These are phyloP conservation scores for Seminavis robusta DNA, from an alignment of 108 stramenopile species.

Conservation along the genomic window DNA sequence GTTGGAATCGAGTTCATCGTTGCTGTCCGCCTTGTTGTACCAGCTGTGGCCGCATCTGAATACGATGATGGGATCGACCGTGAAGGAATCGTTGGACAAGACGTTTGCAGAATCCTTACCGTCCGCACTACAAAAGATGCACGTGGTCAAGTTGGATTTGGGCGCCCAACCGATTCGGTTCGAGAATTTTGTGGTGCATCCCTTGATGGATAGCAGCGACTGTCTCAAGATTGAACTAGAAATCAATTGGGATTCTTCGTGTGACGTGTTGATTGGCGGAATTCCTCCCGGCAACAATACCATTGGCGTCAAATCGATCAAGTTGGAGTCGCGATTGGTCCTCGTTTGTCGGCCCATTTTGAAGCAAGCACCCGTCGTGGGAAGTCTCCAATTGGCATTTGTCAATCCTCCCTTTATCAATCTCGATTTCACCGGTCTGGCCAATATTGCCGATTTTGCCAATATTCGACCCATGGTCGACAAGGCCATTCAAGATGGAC, in stretches of 20 bases:
- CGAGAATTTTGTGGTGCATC: constrained; percentile 57
- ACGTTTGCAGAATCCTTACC: constrained; percentile 46
- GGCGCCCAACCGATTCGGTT: constrained; percentile 52
- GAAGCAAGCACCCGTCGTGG: constrained; percentile 41
- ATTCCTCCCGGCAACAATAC: too few species aligned
- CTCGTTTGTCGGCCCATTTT: constrained; percentile 45
- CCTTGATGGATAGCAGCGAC: constrained; percentile 18
- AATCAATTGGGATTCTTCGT: constrained; percentile 50
- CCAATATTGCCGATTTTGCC: constrained; percentile 42
- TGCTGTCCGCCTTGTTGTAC: constrained; percentile 27
- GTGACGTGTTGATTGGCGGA: constrained; percentile 48
- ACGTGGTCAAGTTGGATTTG: constrained; percentile 65
- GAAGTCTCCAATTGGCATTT: constrained; percentile 59
- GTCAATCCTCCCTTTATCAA: constrained; percentile 56
- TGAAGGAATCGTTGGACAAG: constrained; percentile 50
- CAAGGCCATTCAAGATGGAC: constrained; percentile 20
- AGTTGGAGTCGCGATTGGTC: constrained; percentile 50
- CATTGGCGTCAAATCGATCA: constrained; percentile 54
- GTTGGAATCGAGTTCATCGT: too few species aligned
- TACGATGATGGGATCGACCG: constrained; percentile 27
- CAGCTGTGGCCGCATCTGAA: constrained; percentile 58
- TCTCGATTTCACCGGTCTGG: constrained; percentile 54
- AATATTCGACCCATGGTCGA: too few species aligned
- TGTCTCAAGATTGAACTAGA: constrained; percentile 52
- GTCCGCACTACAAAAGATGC: constrained; percentile 35